These are phyloP conservation scores for Suillus plorans DNA, from an alignment of 768 basidiomycete genomes.

Conservation along the genomic window DNA sequence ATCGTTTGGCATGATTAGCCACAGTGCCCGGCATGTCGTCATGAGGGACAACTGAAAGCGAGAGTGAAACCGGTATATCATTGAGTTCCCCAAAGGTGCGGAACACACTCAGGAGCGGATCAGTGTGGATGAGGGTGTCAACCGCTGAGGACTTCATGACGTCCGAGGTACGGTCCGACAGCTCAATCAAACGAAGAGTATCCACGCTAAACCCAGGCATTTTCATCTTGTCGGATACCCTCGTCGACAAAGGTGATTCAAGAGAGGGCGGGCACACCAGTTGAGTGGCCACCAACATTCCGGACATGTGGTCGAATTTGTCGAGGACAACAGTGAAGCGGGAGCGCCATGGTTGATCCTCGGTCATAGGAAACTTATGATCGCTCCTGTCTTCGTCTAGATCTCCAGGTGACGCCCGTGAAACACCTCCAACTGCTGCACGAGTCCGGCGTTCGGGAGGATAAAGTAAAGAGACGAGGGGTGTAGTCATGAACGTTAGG, in stretches of 20 bases:
- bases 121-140: slow-evolving; percentile 65
- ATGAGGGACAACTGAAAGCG: slow-evolving; percentile 73
- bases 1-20: slow-evolving; percentile 53
- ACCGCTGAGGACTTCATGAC: slow-evolving; percentile 80
- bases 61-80: slow-evolving; percentile 61
- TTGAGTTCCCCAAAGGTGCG: slow-evolving; percentile 77
- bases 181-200: slow-evolving; percentile 84
- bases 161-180: slow-evolving; percentile 85
- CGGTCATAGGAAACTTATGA: background rate
- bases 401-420: background rate
- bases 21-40: slow-evolving; percentile 74
- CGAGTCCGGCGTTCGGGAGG: slow-evolving; percentile 61
- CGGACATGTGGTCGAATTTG: slow-evolving; percentile 83
- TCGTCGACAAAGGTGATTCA: slow-evolving; percentile 3
- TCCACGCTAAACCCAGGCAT: slow-evolving; percentile 44
- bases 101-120: slow-evolving; percentile 73
- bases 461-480: slow-evolving; percentile 66
- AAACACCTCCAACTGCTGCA: slow-evolving; percentile 37
- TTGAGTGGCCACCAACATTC: slow-evolving; percentile 87
- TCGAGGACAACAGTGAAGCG: slow-evolving; percentile 88
- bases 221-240: slow-evolving; percentile 6
- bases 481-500: slow-evolving; percentile 88
- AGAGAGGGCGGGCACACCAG: slow-evolving; percentile 54
- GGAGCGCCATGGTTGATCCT: slow-evolving; percentile 18
- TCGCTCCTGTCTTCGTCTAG: background rate